Percentiles rank a stretch among this genome's conserved stretches.
Conservation (phyloP, 129 eudicot species). For the Lactuca sativa region DNA sequence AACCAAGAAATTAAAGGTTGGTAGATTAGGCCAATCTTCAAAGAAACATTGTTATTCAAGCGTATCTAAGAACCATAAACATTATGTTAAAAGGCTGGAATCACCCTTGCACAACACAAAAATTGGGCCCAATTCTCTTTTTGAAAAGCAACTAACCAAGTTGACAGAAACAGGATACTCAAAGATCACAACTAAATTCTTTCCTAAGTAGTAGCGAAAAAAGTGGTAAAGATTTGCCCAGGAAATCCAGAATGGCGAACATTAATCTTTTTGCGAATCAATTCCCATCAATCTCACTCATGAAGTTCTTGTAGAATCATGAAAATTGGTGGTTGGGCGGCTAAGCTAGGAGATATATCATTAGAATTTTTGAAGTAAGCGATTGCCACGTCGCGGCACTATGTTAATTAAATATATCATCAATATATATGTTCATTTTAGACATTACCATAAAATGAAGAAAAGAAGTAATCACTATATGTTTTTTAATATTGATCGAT, state of each 20-base stretch:
- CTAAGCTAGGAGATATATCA: not conserved
- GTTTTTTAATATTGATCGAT: too few relatives aligned
- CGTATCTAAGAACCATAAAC: not conserved
- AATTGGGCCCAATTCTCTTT: conserved; percentile 1
- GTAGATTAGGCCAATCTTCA: not conserved
- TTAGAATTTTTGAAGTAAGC: conserved; percentile 4
- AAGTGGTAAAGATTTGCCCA: not conserved
- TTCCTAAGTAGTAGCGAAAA: conserved; percentile 12
- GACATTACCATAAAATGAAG: not conserved
- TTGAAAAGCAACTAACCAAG: conserved; percentile 24
- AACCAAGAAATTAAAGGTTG: not conserved
- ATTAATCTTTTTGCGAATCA: conserved; percentile 28
- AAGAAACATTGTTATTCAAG: not conserved
- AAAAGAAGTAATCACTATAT: not conserved
- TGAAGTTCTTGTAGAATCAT: conserved; percentile 13
- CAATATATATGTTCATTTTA: not conserved
- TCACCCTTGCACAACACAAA: not conserved
- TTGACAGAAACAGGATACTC: conserved; percentile 28
- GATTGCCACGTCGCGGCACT: conserved; percentile 19
- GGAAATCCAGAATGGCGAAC: conserved; percentile 18
- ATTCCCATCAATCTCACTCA: conserved; percentile 16
- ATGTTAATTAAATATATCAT: not conserved
- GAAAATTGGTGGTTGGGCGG: conserved; percentile 13
- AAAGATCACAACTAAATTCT: conserved; percentile 25
- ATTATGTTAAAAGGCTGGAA: not conserved